Conservation (phyloP, 2,329 filamentous ascomycete species). For the Trichocomaceae sp. region DNA sequence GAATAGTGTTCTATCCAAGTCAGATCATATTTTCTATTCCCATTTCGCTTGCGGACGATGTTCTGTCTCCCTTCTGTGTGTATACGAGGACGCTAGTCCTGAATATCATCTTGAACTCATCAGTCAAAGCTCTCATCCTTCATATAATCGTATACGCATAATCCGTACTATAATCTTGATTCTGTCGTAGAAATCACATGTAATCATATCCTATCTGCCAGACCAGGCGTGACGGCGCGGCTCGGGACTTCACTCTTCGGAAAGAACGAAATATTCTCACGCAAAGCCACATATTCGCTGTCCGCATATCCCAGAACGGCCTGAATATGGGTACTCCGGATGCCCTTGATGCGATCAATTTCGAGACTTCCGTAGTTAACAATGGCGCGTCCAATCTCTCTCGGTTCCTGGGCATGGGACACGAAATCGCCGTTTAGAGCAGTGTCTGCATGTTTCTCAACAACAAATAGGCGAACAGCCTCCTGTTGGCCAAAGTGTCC, state of each 20-base stretch:
- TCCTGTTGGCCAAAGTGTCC: slow-evolving; percentile 88
- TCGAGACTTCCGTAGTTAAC: slow-evolving; percentile 90
- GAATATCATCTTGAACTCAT: background rate
- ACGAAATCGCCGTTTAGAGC: slow-evolving; percentile 36
- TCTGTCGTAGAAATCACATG: background rate
- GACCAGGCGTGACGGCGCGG: slow-evolving; percentile 20
- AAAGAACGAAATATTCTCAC: slow-evolving; percentile 80
- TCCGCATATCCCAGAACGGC: slow-evolving; percentile 81
- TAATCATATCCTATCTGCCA: slow-evolving; percentile 17
- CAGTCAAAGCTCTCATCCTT: background rate
- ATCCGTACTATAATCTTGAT: background rate
- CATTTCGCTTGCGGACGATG: background rate
- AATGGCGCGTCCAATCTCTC: slow-evolving; percentile 78
- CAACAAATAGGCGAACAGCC: slow-evolving; percentile 77
- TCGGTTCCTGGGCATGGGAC: slow-evolving; percentile 38
- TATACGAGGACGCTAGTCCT: background rate
- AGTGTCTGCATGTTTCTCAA: slow-evolving; percentile 51
- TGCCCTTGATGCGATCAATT: slow-evolving; percentile 75
- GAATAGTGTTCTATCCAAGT: background rate
- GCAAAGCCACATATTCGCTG: slow-evolving; percentile 84
- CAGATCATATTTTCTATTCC: background rate
- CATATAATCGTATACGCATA: background rate
- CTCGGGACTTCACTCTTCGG: slow-evolving; percentile 20
- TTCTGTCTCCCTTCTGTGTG: background rate
- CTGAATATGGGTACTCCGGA: slow-evolving; percentile 74